Evolutionary conservation across 805 yeast genomes (phyloP), one percentile per base, ranked within the genome.

Genomic region (Ascoidea rubescens): DNA sequence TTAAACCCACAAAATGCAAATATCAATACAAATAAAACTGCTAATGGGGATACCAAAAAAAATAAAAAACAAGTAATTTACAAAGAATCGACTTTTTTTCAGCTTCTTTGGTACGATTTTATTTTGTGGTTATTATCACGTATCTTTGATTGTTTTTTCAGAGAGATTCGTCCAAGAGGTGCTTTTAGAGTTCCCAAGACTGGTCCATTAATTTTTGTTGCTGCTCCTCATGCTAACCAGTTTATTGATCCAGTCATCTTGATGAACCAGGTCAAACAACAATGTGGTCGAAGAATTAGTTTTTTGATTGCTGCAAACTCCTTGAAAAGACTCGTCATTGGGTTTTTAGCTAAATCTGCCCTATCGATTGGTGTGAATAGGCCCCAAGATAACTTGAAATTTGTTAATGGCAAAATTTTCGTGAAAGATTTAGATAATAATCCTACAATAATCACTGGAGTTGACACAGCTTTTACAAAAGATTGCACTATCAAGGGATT

Each of bases 221-320:
- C 93, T 8, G 99, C 96, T 1, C 98, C 98, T 1, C 99, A 91
- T 69, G 95, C 96, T n/a, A 87, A 87, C 62, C 96, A 87, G 60
- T 86, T 85, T 56, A 80, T 85, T 43, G 84, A 78, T 58, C 71
- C 70, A 5, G 51, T 54, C 14, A 51, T 55, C 84, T 89, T 55
- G 98, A 98, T 5, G 95, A 84, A 47, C 73, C 75, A 31, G 83
- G 95, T 14, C 77, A 83, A 62, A 69, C 75, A 50, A 74, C 76
- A 48, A 71, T 68, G 47, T 71, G 75, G 80, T 5, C 73, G 96
- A 55, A 70, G 91, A 46, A 77, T 87, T 14, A 78, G 88, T 21
- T 89, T 90, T 63, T 70, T 91, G 56, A 86, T 89, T 56, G 99
- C 99, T 5, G 95, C 84, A 33, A 78, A 75, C 49, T 86, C 96